Conservation (phyloP, 139 green algal species). For the Volvox africanus region DNA sequence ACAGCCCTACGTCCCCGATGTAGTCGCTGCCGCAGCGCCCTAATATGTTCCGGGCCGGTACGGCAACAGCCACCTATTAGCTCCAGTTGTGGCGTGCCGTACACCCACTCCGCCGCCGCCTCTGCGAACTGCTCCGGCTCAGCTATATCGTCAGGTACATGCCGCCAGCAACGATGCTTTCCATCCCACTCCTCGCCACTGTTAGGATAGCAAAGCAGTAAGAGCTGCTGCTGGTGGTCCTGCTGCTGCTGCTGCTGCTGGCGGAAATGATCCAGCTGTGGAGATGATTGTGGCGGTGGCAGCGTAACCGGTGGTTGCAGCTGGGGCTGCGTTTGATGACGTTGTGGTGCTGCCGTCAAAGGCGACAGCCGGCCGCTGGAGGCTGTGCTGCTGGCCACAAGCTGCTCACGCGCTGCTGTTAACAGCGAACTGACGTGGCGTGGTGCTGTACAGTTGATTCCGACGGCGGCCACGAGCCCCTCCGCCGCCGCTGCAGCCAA, state of each 20-base stretch:
- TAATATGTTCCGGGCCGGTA: slow-evolving; percentile 46
- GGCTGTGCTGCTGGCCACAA: not conserved
- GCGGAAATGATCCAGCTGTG: not conserved
- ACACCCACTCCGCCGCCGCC: slow-evolving; percentile 43
- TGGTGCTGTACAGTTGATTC: slow-evolving; percentile 61
- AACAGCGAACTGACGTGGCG: slow-evolving; percentile 38
- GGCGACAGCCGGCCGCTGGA: not conserved
- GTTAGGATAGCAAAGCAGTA: slow-evolving; percentile 60
- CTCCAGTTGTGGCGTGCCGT: not conserved
- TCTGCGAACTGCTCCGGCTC: slow-evolving; percentile 21
- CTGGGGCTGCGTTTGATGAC: not conserved
- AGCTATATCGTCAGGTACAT: not conserved
- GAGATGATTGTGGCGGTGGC: too few relatives aligned
- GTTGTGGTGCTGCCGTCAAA: not conserved
- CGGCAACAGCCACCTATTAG: slow-evolving; percentile 56
- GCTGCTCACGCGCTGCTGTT: not conserved
- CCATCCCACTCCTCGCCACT: slow-evolving; percentile 54
- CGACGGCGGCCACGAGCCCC: slow-evolving; percentile 41
- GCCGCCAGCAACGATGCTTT: slow-evolving; percentile 46
- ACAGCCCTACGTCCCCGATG: too few relatives aligned
- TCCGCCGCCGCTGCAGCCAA: slow-evolving; percentile 18
- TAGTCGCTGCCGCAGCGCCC: not conserved
- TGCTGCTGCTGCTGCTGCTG: not conserved
- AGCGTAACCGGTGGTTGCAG: not conserved
- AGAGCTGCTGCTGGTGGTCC: not conserved